Base-by-base conservation (phyloP, 208 protist genomes). In the Acanthamoeba castellanii region DNA sequence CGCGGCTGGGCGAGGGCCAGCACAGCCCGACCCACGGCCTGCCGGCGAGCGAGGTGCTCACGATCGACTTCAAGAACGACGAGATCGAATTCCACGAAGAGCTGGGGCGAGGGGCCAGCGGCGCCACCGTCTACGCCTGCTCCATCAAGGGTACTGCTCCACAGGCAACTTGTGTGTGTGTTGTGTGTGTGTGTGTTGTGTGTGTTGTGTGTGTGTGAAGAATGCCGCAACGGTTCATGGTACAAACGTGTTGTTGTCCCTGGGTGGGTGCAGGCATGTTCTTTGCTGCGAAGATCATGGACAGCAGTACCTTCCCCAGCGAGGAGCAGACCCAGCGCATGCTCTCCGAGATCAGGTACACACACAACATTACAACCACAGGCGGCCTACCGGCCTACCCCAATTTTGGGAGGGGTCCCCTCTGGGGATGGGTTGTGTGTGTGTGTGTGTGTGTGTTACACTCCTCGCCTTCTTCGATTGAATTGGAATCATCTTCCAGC, bases 51-150 rank as follows among this genome's bases (percentile, higher is more conserved):
- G 47, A 59, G 18, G 82, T 89, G 30, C 82, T 89, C 32, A 66
- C 52, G 16, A 89, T 89, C 45, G 82, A 89, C 57, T 89, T 89
- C 57, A 89, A 89, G 57, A 89, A 89, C 50, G 82, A 89, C 57
- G 82, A 89, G 32, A 89, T 89, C 27, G 82, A 89, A 50, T 89
- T 89, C 25, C 82, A 89, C 52, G 82, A 89, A 50, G 57, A 68
- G 18, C 82, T 89, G n/a, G 82, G 82, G 7, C 82, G 82, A 13
- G 82, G 82, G 22, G 82, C 82, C 18, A 89, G 82, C 57, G 82
- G 82, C 16, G 82, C 82, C 32, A 47, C 45, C 7, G 82, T 89
- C 47, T 89, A 66, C 52, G 52, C 47, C 16, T 89, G 82, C 30
- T 47, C 52, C 27, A 89, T 89, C 47, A 89, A 89, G 52, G 82